Percentiles rank a stretch among this genome's conserved stretches.
These are phyloP conservation scores for Huntiella bhutanensis DNA, from an alignment of 2,329 filamentous ascomycete genomes.

Conservation along the genomic window DNA sequence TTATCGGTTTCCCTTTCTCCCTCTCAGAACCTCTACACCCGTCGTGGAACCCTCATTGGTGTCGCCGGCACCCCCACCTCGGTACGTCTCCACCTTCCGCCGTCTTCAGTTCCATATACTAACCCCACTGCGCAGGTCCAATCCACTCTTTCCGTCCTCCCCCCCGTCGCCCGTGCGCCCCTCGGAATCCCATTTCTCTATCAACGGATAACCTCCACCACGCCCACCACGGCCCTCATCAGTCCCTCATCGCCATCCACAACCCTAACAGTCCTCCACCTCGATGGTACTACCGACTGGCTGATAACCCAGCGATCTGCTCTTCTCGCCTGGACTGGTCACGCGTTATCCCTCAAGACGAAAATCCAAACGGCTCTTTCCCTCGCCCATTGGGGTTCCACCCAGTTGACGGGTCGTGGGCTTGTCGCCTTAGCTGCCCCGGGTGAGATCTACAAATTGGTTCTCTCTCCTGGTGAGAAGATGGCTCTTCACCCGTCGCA, in stretches of 20 bases:
- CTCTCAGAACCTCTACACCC: constrained; percentile 82
- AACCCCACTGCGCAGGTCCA: constrained; percentile 38
- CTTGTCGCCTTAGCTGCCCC: constrained; percentile 68
- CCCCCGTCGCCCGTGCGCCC: constrained; percentile 59
- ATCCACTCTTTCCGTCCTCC: constrained; percentile 73
- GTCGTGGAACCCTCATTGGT: constrained; percentile 76
- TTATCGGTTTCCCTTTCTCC: constrained; percentile 84
- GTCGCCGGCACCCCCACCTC: constrained; percentile 82
- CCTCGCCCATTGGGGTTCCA: constrained; percentile 79
- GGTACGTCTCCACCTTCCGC: constrained; percentile 28
- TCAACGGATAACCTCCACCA: constrained; percentile 73
- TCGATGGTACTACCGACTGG: constrained; percentile 93
- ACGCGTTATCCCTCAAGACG: constrained; percentile 59
- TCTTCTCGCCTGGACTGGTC: constrained; percentile 89
- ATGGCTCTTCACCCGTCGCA: constrained; percentile 84
- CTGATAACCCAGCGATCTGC: constrained; percentile 75
- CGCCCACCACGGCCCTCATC: constrained; percentile 72
- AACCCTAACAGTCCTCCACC: constrained; percentile 69
- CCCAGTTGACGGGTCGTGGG: constrained; percentile 71
- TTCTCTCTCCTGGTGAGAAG: constrained; percentile 64
- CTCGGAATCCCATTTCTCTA: constrained; percentile 90
- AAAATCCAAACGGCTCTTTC: constrained; percentile 57
- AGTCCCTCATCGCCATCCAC: constrained; percentile 73
- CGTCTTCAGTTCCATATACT: not conserved
- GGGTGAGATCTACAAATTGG: constrained; percentile 77